These are phyloP conservation scores for Aspergillus ustus DNA, from an alignment of 2,329 filamentous ascomycete genomes.

Conservation along the genomic window DNA sequence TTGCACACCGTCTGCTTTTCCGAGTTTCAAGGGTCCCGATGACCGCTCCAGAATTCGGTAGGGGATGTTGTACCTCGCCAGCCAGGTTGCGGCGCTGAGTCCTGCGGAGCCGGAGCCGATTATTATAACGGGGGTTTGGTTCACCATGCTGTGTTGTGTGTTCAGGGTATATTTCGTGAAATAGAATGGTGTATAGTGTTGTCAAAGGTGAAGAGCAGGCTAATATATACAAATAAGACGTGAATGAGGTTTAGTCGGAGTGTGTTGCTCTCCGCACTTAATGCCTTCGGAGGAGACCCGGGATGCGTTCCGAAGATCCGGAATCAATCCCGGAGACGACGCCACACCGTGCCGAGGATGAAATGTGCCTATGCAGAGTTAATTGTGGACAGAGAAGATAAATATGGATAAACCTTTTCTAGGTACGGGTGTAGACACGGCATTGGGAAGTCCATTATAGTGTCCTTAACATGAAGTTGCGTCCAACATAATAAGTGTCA, in stretches of 20 bases:
- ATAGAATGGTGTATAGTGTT: neutral
- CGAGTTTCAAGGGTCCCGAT: constrained; percentile 58
- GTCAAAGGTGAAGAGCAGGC: neutral
- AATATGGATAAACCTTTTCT: neutral
- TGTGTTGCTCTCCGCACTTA: constrained; percentile 3
- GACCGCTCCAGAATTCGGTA: constrained; percentile 64
- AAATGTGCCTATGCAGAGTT: neutral
- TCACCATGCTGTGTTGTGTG: neutral
- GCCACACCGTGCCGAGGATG: constrained; percentile 1
- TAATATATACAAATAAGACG: neutral
- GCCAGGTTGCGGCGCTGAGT: constrained; percentile 65
- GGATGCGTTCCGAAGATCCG: constrained; percentile 23
- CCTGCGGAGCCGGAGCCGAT: constrained; percentile 66
- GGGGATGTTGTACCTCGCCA: constrained; percentile 60
- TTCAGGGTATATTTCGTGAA: neutral
- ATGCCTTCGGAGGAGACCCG: constrained; percentile 15
- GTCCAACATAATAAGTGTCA: constrained; percentile 26
- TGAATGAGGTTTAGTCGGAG: neutral
- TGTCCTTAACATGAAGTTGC: neutral
- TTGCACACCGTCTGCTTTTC: constrained; percentile 68
- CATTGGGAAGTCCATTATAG: neutral
- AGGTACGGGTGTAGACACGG: neutral
- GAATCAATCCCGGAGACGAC: constrained; percentile 20
- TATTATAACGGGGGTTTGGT: constrained; percentile 56
- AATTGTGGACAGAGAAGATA: neutral